These are phyloP conservation scores for Colletotrichum sp. DNA, from an alignment of 2,329 filamentous ascomycete genomes.

Conservation along the genomic window DNA sequence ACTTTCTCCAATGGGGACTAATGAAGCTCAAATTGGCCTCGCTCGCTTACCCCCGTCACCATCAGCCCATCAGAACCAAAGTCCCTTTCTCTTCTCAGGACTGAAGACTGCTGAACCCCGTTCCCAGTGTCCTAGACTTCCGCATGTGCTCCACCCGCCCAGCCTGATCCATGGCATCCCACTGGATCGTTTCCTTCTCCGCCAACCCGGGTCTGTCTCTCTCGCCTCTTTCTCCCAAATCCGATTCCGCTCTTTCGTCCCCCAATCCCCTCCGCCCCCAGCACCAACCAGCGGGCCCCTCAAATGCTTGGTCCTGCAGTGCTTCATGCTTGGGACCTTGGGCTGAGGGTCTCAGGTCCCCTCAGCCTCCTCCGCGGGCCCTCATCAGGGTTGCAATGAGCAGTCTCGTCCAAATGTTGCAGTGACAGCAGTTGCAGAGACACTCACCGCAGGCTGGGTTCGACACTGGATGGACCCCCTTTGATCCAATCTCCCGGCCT, in stretches of 20 bases:
- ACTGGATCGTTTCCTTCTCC: slow-evolving; percentile 11
- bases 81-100: background rate
- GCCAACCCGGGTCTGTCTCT: background rate
- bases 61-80: slow-evolving; percentile 21
- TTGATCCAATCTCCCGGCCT: background rate
- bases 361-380: slow-evolving; percentile 9
- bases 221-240: background rate
- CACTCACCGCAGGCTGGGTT: background rate
- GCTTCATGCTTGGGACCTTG: background rate
- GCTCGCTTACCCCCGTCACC: slow-evolving; percentile 13
- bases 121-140: background rate
- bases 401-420: background rate
- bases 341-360: background rate
- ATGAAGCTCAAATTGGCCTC: slow-evolving; percentile 12
- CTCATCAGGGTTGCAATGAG: background rate
- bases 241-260: background rate
- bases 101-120: background rate
- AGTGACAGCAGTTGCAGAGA: background rate
- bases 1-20: slow-evolving; percentile 1
- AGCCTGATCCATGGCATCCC: background rate
- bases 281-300: background rate
- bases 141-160: background rate
- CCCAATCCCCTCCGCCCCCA: slow-evolving; percentile 1
- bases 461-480: background rate
- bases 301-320: background rate